Base-by-base conservation (phyloP, 1,139 yeast genomes). In the Geotrichum aggregatum region DNA sequence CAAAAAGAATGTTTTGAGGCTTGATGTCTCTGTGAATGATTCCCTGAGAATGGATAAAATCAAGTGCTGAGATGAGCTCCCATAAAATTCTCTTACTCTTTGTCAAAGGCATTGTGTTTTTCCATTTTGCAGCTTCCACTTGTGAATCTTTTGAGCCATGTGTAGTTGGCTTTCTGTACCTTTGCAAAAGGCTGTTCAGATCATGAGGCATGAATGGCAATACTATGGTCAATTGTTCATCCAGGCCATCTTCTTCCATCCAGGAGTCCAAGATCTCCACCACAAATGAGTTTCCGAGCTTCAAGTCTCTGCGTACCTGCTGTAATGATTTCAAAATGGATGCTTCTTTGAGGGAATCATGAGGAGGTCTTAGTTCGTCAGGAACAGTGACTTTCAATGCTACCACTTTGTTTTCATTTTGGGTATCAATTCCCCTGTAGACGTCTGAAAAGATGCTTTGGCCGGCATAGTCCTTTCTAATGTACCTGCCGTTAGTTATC, bases 11-110 rank as follows among this genome's bases (percentile, higher is more conserved):
- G 63, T 91, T 91, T 18, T 80, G 80, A 0, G 95, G 95, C 66
- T 91, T 91, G 51, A 91, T 70, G 66, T 91, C 98, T 45, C 98
- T 76, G 65, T 91, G 98, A 14, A 91, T 88, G n/a, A 91, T 76
- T 0, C 82, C 82, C 1, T 73, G 61, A 0, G 65, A 58, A 54
- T 83, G 94, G 6, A 84, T 61, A 60, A 73, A 80, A 1, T 58
- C 61, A 21, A 86, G 63, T 0, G 82, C 92, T 1, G 61, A 58
- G 0, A 77, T 70, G 3, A 84, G 50, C 6, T 80, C 80, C 4
- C 49, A 48, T 6, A 76, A 63, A 8, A 83, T 73, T 0, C 57
- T 55, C 2, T 54, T 47, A 0, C 72, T 68, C 21, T 66, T 56
- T 0, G 44, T 55, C 0, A 40, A 18, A 0, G 67, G 56, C 38